Evolutionary conservation across 805 yeast species (phyloP).

Genomic region (Teunomyces lycoperdinae): DNA sequence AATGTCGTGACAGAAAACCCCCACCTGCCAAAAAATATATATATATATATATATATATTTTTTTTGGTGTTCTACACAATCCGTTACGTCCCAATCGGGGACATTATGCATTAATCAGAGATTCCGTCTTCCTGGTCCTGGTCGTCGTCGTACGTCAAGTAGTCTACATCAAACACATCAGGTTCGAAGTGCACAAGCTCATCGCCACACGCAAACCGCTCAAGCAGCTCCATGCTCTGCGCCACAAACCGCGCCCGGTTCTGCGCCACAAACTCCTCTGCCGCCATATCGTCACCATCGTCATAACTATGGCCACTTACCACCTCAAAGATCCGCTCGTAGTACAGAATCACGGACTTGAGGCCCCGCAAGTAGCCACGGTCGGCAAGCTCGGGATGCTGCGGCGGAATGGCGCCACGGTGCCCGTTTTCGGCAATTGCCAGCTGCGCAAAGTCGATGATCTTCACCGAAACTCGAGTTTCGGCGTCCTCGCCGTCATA

Average conservation of each 20-base stretch:
- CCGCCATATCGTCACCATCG: slow-evolving; percentile 16
- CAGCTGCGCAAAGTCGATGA: slow-evolving; percentile 95
- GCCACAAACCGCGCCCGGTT: slow-evolving; percentile 13
- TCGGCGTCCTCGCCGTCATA: slow-evolving; percentile 62
- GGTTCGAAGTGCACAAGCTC: neutral
- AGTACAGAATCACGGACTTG: slow-evolving; percentile 64
- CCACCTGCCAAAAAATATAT: neutral
- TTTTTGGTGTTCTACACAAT: neutral
- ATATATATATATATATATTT: too few species aligned
- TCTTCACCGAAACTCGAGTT: slow-evolving; percentile 46
- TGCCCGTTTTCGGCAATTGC: slow-evolving; percentile 59
- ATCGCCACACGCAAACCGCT: slow-evolving; percentile 17
- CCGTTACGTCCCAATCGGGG: neutral
- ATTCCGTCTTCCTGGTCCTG: neutral
- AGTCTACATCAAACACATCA: neutral
- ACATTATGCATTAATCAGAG: neutral
- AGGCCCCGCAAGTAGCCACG: slow-evolving; percentile 84
- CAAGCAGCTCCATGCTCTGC: slow-evolving; percentile 28
- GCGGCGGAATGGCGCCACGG: slow-evolving; percentile 63
- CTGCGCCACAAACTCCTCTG: slow-evolving; percentile 12
- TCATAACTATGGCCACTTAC: slow-evolving; percentile 43
- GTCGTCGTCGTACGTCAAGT: neutral
- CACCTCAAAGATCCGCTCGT: slow-evolving; percentile 55
- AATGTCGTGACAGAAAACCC: neutral
- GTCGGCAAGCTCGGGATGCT: slow-evolving; percentile 62